These are phyloP conservation scores for Sutorius eximius DNA, from an alignment of 1,284 basidiomycete genomes.

Conservation along the genomic window DNA sequence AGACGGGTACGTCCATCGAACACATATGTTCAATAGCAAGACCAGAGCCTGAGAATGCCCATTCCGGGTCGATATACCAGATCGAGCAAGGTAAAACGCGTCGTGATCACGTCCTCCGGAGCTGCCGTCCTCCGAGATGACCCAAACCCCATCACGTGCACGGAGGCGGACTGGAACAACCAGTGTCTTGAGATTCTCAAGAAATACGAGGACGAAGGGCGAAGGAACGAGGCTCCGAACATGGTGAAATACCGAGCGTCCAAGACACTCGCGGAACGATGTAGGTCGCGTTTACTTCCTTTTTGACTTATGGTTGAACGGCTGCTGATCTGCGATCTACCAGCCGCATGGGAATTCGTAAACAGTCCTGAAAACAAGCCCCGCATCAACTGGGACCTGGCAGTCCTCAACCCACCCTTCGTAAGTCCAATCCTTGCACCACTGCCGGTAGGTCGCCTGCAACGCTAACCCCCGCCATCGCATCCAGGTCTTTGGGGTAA, in stretches of 20 bases:
- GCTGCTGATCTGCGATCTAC: not conserved
- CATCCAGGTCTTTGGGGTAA: constrained; percentile 37
- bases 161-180: constrained; percentile 67
- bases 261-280: constrained; percentile 72
- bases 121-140: constrained; percentile 46
- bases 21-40: not conserved
- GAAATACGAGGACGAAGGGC: constrained; percentile 52
- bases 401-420: constrained; percentile 56
- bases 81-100: constrained; percentile 49
- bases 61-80: constrained; percentile 22
- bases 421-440: constrained; percentile 35
- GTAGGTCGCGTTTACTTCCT: constrained; percentile 24
- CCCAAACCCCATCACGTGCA: constrained; percentile 32
- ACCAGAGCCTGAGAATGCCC: not conserved
- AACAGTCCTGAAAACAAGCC: constrained; percentile 47
- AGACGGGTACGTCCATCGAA: constrained; percentile 40
- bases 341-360: constrained; percentile 58
- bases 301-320: not conserved
- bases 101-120: constrained; percentile 65
- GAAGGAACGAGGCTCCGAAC: constrained; percentile 39
- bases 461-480: not conserved
- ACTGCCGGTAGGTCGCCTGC: not conserved
- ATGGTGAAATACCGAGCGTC: constrained; percentile 54
- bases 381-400: constrained; percentile 51
- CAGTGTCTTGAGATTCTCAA: constrained; percentile 52